Evolutionary conservation across 352 stramenopile genomes (phyloP).

Genomic region (Elongisporangium prolatum): DNA sequence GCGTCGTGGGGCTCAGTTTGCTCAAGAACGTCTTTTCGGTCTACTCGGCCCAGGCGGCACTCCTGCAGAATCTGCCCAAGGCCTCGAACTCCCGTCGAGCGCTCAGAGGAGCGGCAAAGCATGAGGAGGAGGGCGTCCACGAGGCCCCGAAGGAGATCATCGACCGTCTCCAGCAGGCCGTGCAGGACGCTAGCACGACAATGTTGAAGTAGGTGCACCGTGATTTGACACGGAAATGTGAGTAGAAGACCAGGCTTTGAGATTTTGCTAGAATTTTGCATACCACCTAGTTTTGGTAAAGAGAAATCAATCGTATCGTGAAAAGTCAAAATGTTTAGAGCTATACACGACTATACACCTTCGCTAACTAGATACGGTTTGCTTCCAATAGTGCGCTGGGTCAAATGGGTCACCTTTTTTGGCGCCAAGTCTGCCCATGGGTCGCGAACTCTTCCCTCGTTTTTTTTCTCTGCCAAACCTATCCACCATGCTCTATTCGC

Average conservation of each 20-base stretch:
- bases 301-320: neutral
- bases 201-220: neutral
- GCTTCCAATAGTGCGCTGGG: neutral
- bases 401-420: neutral
- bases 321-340: neutral
- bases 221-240: neutral
- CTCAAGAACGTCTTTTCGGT: slow-evolving; percentile 9
- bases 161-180: neutral
- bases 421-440: neutral
- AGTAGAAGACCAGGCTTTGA: neutral
- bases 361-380: neutral
- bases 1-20: slow-evolving; percentile 9
- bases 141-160: neutral
- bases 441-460: neutral
- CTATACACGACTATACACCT: neutral
- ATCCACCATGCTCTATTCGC: neutral
- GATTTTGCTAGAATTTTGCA: neutral
- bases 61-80: slow-evolving; percentile 7
- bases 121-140: neutral
- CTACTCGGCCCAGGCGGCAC: slow-evolving; percentile 6
- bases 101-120: neutral
- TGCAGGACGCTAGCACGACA: neutral
- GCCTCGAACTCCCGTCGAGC: neutral
- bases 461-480: neutral
- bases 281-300: neutral